phyloP scores from a whole-genome alignment of 1,284 basidiomycete genomes.

The Cerrena zonata region DNA sequence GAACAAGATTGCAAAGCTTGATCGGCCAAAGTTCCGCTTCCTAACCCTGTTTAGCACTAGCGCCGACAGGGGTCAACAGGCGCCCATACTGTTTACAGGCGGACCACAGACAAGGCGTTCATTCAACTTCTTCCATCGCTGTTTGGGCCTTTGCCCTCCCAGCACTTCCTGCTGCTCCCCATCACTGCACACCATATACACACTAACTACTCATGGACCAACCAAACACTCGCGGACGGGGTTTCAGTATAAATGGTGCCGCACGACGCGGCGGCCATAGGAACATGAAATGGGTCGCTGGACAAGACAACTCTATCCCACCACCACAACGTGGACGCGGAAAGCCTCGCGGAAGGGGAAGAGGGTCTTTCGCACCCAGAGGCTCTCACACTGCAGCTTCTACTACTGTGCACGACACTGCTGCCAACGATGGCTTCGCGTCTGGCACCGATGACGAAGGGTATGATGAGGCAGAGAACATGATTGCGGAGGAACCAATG shows the following conservation, averaged over 20 bases:
- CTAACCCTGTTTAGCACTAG: too few species aligned
- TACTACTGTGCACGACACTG: constrained; percentile 9
- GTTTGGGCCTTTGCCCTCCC: neutral
- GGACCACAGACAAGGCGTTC: neutral
- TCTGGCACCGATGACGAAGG: constrained; percentile 25
- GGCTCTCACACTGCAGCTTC: constrained; percentile 11
- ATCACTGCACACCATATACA: neutral
- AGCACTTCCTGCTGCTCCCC: neutral
- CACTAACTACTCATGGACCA: constrained; percentile 10
- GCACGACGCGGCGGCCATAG: constrained; percentile 14
- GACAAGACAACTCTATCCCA: constrained; percentile 15
- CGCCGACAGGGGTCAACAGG: too few species aligned
- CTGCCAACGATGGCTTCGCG: constrained; percentile 20
- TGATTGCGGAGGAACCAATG: constrained; percentile 20
- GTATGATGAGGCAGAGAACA: constrained; percentile 27
- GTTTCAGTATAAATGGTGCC: constrained; percentile 8
- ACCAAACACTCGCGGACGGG: constrained; percentile 13
- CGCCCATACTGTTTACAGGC: too few species aligned
- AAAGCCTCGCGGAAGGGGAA: constrained; percentile 32
- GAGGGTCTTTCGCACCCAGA: constrained; percentile 14
- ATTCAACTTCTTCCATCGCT: neutral
- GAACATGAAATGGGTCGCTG: constrained; percentile 28
- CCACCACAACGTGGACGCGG: too few species aligned
- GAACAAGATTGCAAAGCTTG: neutral
- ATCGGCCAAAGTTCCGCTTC: too few species aligned